Evolutionary conservation across 2,329 filamentous ascomycete species (phyloP).

Genomic region (Coccinonectria pachysandricola): DNA sequence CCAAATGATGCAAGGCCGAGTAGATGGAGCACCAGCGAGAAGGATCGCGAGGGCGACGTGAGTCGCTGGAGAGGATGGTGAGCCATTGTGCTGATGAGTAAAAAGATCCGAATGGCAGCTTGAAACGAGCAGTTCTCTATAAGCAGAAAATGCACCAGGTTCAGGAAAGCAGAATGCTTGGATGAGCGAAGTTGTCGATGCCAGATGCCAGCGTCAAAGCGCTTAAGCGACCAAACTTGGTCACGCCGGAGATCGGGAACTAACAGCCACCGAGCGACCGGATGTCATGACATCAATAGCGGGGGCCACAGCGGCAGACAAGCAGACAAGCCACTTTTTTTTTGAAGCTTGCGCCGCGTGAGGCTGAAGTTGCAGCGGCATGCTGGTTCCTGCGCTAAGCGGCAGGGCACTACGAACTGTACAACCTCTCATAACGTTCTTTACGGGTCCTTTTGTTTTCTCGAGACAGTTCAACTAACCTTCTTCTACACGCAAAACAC

Average conservation of each 20-base stretch:
- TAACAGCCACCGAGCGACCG: slow-evolving; percentile 3
- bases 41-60: slow-evolving; percentile 50
- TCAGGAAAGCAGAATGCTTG: too few relatives aligned
- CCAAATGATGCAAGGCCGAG: slow-evolving; percentile 42
- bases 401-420: too few relatives aligned
- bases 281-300: slow-evolving; percentile 15
- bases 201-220: too few relatives aligned
- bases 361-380: too few relatives aligned
- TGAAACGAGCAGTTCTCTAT: slow-evolving; percentile 1
- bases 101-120: background rate
- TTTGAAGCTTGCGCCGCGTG: slow-evolving; percentile 16
- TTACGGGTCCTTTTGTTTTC: too few relatives aligned
- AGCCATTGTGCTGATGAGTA: slow-evolving; percentile 23
- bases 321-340: too few relatives aligned
- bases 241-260: too few relatives aligned
- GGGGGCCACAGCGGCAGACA: too few relatives aligned
- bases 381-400: too few relatives aligned
- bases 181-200: too few relatives aligned
- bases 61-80: slow-evolving; percentile 56
- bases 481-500: slow-evolving; percentile 2
- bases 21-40: slow-evolving; percentile 53
- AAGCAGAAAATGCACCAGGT: background rate
- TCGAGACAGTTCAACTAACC: slow-evolving; percentile 4
- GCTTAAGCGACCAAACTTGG: too few relatives aligned
- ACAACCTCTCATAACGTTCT: too few relatives aligned